Conservation (phyloP, 768 basidiomycete species). For the Pisolithus sp. region DNA sequence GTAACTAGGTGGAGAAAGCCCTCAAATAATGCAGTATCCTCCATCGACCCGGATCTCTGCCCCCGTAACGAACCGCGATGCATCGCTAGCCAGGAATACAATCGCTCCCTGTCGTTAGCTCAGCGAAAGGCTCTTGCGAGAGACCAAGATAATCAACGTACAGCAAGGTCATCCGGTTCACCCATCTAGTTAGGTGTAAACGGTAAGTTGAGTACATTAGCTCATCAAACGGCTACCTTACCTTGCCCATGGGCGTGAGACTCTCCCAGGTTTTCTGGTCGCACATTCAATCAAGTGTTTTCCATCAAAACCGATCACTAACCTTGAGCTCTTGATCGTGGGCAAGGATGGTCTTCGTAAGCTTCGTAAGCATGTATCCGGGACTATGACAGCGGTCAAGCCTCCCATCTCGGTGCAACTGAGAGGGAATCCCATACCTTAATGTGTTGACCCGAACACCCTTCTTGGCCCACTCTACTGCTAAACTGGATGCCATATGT, state of each 20-base stretch:
- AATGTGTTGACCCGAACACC: slow-evolving; percentile 81
- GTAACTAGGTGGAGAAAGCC: not conserved
- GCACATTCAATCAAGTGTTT: not conserved
- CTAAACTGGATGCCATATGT: slow-evolving; percentile 89
- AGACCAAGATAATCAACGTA: slow-evolving; percentile 25
- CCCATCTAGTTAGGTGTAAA: slow-evolving; percentile 52
- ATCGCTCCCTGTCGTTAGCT: slow-evolving; percentile 59
- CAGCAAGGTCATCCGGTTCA: slow-evolving; percentile 87
- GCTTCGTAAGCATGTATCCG: slow-evolving; percentile 90
- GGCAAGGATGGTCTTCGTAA: slow-evolving; percentile 78
- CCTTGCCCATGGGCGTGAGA: slow-evolving; percentile 81
- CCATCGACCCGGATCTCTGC: slow-evolving; percentile 83
- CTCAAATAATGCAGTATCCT: slow-evolving; percentile 70
- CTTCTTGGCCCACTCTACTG: slow-evolving; percentile 93
- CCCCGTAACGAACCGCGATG: slow-evolving; percentile 86
- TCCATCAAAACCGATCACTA: slow-evolving; percentile 2
- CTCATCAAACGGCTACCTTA: slow-evolving; percentile 30
- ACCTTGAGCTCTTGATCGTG: slow-evolving; percentile 73
- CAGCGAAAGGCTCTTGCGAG: not conserved
- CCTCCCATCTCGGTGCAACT: not conserved
- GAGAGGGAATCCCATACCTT: slow-evolving; percentile 38
- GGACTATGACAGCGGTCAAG: slow-evolving; percentile 43
- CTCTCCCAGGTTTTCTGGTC: slow-evolving; percentile 77
- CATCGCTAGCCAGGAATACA: slow-evolving; percentile 87
- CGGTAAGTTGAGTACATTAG: not conserved